Conservation (phyloP, 192 early-diverging fungal genomes). For the Backusella westeae region DNA sequence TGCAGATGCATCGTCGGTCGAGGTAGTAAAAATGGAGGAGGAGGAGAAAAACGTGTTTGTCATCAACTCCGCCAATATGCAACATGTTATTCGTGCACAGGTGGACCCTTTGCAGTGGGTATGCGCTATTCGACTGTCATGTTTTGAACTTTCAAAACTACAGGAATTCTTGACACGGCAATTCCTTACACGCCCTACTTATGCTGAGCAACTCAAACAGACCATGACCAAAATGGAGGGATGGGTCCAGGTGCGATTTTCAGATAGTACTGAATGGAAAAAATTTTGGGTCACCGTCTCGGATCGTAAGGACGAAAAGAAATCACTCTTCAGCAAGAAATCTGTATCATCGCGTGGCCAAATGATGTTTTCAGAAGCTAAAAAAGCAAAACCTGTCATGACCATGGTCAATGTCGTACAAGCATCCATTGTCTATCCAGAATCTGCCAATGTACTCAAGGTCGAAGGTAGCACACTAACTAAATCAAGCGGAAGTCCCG, state of each 20-base stretch:
- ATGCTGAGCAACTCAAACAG: constrained; percentile 48
- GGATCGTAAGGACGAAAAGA: constrained; percentile 50
- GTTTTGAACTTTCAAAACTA: constrained; percentile 73
- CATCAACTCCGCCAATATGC: constrained; percentile 69
- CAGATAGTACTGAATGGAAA: constrained; percentile 46
- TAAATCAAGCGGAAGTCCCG: not conserved
- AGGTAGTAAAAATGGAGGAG: constrained; percentile 48
- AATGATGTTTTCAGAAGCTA: constrained; percentile 49
- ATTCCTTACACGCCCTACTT: constrained; percentile 40
- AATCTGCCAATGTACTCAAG: constrained; percentile 36
- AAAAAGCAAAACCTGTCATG: constrained; percentile 52
- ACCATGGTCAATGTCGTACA: constrained; percentile 54
- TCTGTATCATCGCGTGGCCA: constrained; percentile 45
- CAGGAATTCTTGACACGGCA: constrained; percentile 75
- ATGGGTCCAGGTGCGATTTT: constrained; percentile 52
- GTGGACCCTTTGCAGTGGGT: constrained; percentile 60
- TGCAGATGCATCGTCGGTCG: constrained; percentile 60
- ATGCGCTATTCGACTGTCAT: constrained; percentile 65
- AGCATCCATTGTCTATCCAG: constrained; percentile 57
- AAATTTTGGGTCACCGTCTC: constrained; percentile 51
- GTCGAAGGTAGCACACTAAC: constrained; percentile 35
- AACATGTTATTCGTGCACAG: constrained; percentile 61
- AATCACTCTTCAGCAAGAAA: constrained; percentile 38
- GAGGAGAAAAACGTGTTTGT: constrained; percentile 51
- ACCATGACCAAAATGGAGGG: constrained; percentile 49